Conservation (phyloP, 2,329 filamentous ascomycete genomes). For the Zopfia rhizophila region DNA sequence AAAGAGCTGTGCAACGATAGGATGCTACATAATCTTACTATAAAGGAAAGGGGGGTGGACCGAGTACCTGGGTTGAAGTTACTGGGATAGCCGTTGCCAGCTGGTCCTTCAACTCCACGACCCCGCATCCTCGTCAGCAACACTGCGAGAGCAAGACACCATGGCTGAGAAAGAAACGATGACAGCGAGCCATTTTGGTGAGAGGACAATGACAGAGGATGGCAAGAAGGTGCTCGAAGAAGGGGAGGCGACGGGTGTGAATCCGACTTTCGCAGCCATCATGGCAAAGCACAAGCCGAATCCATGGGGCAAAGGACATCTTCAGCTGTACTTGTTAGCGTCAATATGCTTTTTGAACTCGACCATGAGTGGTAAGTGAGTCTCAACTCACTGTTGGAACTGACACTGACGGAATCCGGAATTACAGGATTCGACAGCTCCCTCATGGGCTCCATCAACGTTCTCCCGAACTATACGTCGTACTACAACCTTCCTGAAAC, state of each 20-base stretch:
- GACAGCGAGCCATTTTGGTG: slow-evolving; percentile 16
- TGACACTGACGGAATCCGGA: slow-evolving; percentile 3
- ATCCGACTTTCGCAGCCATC: slow-evolving; percentile 29
- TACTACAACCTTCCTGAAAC: slow-evolving; percentile 51
- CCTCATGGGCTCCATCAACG: slow-evolving; percentile 59
- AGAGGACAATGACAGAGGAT: slow-evolving; percentile 30
- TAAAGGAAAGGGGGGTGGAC: slow-evolving; percentile 14
- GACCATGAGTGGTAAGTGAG: slow-evolving; percentile 53
- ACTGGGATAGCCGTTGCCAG: slow-evolving; percentile 2
- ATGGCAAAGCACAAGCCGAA: slow-evolving; percentile 35
- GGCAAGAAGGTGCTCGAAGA: slow-evolving; percentile 29
- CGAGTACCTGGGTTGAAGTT: slow-evolving; percentile 7
- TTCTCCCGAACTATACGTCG: slow-evolving; percentile 53
- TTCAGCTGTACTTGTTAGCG: slow-evolving; percentile 41
- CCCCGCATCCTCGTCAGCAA: slow-evolving; percentile 16
- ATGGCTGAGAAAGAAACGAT: slow-evolving; percentile 20
- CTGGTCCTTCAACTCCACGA: slow-evolving; percentile 6
- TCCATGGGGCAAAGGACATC: slow-evolving; percentile 36
- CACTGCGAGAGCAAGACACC: not conserved
- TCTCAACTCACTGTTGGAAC: not conserved
- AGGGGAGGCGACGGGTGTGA: slow-evolving; percentile 25
- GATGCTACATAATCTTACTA: slow-evolving; percentile 28
- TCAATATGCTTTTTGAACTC: slow-evolving; percentile 44
- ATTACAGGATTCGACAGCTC: slow-evolving; percentile 54
- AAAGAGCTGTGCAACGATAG: slow-evolving; percentile 24